Conservation (phyloP, 768 basidiomycete genomes). For the Cystofilobasidium macerans region DNA sequence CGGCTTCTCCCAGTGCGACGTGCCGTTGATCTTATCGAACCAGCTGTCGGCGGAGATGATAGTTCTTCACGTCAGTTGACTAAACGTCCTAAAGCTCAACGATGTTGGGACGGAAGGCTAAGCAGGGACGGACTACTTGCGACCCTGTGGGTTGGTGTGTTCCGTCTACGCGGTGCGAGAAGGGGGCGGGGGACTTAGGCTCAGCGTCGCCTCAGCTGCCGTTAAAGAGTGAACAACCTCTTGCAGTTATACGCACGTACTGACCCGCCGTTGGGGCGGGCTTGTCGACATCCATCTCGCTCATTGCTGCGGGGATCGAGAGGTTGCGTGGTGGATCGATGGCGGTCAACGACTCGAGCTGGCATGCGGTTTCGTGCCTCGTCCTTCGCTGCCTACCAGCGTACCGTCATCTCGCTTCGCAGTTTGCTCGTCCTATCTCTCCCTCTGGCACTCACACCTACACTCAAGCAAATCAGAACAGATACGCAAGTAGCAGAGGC, state of each 20-base stretch:
- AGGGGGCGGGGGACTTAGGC: neutral
- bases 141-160: conserved; percentile 46
- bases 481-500: too few relatives aligned
- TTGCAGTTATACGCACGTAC: neutral
- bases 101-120: neutral
- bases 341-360: neutral
- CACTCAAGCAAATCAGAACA: too few relatives aligned
- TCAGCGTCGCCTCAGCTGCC: neutral
- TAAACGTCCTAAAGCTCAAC: too few relatives aligned
- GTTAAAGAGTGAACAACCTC: too few relatives aligned
- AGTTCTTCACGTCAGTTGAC: too few relatives aligned
- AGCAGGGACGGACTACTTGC: conserved; percentile 44
- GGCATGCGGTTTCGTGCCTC: too few relatives aligned
- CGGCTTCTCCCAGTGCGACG: conserved; percentile 98
- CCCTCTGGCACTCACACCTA: too few relatives aligned
- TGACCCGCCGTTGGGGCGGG: neutral
- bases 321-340: neutral
- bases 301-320: neutral
- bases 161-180: neutral
- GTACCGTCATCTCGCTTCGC: neutral
- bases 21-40: conserved; percentile 53
- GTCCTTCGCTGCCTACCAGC: neutral
- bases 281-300: neutral
- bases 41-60: neutral
- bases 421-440: too few relatives aligned